Base-by-base conservation (phyloP, 805 yeast species). In the Tetrapisispora iriomotensis region DNA sequence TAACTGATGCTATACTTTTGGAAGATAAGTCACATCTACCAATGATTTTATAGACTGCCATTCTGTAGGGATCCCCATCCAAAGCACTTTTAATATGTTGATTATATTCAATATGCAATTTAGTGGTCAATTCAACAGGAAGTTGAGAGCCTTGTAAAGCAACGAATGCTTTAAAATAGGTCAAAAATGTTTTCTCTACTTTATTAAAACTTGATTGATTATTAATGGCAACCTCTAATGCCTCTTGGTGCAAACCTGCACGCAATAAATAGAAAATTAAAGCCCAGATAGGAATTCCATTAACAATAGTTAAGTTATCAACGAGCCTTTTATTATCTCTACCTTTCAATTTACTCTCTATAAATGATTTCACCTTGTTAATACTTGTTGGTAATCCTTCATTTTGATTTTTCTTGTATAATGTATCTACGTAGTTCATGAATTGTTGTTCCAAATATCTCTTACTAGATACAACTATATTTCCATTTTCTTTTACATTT, bases 231-330 rank as follows among this genome's bases (percentile, higher is more conserved):
- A 83, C 72, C 27, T 77, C 78, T 25, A 82, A 64, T 0, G 95
- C 95, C 47, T 88, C 97, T 36, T 75, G 66, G 46, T 74, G 64
- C 47, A 82, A 74, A 2, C 98, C 97, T 3, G 90, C 79, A 53
- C 98, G 76, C 38, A 92, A 60, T 44, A 90, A 66, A 60, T 85
- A 90, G 56, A 82, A 92, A 9, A 90, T 64, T 27, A 86, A 64
- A 0, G 96, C 95, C 98, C 98, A 90, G n/a, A 92, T 75, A 9
- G 97, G 97, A 1, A 75, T 67, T 13, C 88, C 88, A 60, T 90
- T 88, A 19, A 86, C 79, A 39, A 80, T 65, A 28, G 80, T 70
- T 36, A 82, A 51, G 43, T 73, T 72, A n/a, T 68, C 65, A 24
- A 70, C 49, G 40, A 68, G 68, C 79, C 82, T 71, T 25, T 66